These are phyloP conservation scores for Oryza punctata DNA, from an alignment of 176 grass and related monocot species.

Conservation along the genomic window DNA sequence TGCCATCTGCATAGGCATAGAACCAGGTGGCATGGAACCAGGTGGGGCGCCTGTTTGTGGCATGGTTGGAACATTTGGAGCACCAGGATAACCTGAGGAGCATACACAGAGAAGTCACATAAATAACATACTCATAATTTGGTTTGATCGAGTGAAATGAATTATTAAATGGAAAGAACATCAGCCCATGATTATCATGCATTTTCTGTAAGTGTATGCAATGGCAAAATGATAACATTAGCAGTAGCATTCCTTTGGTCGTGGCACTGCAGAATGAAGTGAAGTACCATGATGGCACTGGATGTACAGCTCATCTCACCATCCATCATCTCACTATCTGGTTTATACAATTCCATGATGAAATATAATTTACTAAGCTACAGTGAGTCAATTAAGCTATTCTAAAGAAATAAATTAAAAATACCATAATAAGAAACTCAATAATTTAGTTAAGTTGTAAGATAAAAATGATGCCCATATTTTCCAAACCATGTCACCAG, in stretches of 20 bases:
- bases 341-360: background rate
- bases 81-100: slow-evolving; percentile 60
- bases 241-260: background rate
- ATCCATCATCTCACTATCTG: background rate
- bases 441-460: background rate
- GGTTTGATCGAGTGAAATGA: background rate
- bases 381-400: background rate
- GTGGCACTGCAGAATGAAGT: background rate
- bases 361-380: background rate
- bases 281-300: background rate
- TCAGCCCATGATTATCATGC: background rate
- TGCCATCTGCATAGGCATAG: slow-evolving; percentile 55
- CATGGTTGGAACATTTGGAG: slow-evolving; percentile 10
- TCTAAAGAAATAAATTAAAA: background rate
- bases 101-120: background rate
- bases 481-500: background rate
- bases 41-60: slow-evolving; percentile 28
- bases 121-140: background rate
- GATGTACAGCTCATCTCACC: background rate
- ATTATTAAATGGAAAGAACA: slow-evolving; percentile 4
- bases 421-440: background rate
- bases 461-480: background rate
- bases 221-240: background rate
- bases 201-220: background rate
- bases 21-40: slow-evolving; percentile 46